Evolutionary conservation across 495 filamentous ascomycete species (phyloP).

Genomic region (Tuber calosporum): DNA sequence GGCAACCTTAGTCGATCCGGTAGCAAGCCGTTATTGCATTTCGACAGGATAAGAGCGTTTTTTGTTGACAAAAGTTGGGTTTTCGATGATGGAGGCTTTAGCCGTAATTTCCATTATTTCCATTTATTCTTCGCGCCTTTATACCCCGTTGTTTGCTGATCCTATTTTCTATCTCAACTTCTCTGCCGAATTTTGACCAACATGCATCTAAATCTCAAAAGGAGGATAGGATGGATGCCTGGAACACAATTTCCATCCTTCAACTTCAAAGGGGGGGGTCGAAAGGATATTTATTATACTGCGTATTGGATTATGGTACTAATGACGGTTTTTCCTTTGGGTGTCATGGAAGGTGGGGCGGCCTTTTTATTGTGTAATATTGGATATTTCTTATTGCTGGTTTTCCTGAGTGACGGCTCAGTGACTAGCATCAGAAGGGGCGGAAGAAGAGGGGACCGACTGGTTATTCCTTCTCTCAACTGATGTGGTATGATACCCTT

Average conservation of each 20-base stretch:
- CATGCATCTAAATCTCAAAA: neutral
- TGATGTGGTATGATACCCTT: neutral
- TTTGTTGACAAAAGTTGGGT: neutral
- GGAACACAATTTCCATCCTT: neutral
- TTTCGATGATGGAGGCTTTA: neutral
- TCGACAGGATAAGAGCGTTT: neutral
- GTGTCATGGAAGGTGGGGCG: neutral
- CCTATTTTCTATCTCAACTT: neutral
- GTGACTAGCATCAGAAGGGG: neutral
- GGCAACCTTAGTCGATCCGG: neutral
- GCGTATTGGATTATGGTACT: conserved; percentile 1
- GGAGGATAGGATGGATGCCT: neutral
- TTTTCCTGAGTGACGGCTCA: neutral
- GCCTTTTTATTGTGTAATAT: conserved; percentile 1
- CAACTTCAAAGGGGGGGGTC: neutral
- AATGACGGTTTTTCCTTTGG: neutral
- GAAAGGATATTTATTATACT: neutral
- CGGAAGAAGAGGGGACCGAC: neutral
- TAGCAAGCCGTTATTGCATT: neutral
- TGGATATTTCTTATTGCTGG: neutral
- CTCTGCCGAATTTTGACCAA: neutral
- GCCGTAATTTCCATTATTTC: conserved; percentile 1
- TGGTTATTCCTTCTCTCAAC: neutral
- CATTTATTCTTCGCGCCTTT: neutral
- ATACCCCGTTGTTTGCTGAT: conserved; percentile 1